These are phyloP conservation scores for Paramecium biaurelia DNA, from an alignment of 73 alveolate species.

Conservation along the genomic window DNA sequence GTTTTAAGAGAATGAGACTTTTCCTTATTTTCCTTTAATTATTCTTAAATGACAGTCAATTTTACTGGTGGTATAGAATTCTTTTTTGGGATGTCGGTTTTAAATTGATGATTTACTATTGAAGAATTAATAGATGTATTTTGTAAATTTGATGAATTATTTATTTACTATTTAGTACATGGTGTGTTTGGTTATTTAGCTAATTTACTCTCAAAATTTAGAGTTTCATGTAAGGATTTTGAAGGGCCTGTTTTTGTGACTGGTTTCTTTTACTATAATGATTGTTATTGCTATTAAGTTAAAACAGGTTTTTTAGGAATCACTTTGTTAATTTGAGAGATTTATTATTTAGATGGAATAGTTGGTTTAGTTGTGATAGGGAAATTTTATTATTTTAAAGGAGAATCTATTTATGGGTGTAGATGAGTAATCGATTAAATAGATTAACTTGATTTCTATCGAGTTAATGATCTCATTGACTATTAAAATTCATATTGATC, in stretches of 20 bases:
- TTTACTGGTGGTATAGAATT: neutral
- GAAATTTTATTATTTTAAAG: neutral
- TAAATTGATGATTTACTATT: neutral
- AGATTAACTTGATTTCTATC: neutral
- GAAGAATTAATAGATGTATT: neutral
- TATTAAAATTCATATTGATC: neutral
- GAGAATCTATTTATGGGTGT: neutral
- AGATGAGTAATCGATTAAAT: neutral
- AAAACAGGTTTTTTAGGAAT: neutral
- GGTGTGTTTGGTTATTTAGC: conserved; percentile 7
- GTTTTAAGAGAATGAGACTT: conserved; percentile 9
- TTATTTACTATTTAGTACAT: neutral
- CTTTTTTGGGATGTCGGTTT: neutral
- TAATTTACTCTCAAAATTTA: neutral
- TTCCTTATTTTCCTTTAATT: neutral
- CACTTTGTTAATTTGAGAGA: neutral
- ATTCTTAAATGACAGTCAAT: neutral
- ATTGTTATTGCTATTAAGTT: neutral
- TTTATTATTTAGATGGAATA: neutral
- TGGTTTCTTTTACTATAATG: neutral
- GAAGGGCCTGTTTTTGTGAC: neutral
- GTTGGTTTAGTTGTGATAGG: neutral
- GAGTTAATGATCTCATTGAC: conserved; percentile 14
- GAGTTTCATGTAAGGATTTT: conserved; percentile 20
- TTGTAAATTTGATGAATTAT: neutral